Evolutionary conservation across 495 filamentous ascomycete species (phyloP).

Genomic region (Annulohypoxylon stygium): DNA sequence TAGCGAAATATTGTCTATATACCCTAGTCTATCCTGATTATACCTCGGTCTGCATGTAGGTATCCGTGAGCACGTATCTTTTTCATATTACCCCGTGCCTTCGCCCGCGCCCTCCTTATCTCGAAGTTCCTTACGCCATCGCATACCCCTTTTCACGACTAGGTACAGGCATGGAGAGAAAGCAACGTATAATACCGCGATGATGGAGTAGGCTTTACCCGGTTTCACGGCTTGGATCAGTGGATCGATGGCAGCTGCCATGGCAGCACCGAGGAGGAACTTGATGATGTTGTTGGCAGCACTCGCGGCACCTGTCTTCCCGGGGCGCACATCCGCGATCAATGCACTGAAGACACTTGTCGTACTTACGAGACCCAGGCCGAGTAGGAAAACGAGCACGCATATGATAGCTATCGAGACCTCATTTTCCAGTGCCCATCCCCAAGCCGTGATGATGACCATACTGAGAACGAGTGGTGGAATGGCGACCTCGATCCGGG

Average conservation of each 20-base stretch:
- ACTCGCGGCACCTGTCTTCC: conserved; percentile 68
- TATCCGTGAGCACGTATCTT: background rate
- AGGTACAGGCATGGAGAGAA: conserved; percentile 63
- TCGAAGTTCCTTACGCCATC: conserved; percentile 44
- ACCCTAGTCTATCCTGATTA: conserved; percentile 17
- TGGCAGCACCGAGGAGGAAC: conserved; percentile 73
- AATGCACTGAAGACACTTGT: conserved; percentile 66
- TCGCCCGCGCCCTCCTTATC: conserved; percentile 45
- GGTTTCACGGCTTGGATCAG: conserved; percentile 72
- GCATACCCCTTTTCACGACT: conserved; percentile 38
- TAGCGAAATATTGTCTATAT: conserved; percentile 10
- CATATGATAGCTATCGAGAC: conserved; percentile 58
- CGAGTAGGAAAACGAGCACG: conserved; percentile 72
- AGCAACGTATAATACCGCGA: conserved; percentile 65
- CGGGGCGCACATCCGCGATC: conserved; percentile 57
- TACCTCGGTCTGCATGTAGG: conserved; percentile 7
- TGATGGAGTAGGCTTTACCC: conserved; percentile 79
- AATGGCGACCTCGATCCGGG: conserved; percentile 68
- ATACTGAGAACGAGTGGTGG: conserved; percentile 61
- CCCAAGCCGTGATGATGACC: conserved; percentile 61
- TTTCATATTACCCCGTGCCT: conserved; percentile 8
- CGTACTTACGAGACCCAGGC: conserved; percentile 66
- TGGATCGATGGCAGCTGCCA: conserved; percentile 72
- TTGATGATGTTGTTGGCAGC: conserved; percentile 76
- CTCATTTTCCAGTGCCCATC: conserved; percentile 63